Evolutionary conservation across 2,329 filamentous ascomycete species (phyloP), one percentile per base, ranked within the genome.

Genomic region (Fusarium buxicola): DNA sequence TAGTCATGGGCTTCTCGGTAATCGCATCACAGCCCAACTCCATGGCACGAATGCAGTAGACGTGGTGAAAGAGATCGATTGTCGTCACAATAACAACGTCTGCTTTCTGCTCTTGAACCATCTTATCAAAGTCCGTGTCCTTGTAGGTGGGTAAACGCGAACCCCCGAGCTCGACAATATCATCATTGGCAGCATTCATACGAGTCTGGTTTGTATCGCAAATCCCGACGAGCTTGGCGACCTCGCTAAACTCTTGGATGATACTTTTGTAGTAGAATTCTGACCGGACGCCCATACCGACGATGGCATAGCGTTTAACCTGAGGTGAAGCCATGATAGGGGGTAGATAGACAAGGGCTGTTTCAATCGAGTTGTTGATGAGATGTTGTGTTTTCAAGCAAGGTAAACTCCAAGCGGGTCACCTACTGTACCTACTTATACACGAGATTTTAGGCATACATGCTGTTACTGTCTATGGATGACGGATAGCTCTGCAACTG

Each of bases 1-100:
- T 85, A 3, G 86, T 88, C 86, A 88, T 88, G 16, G 86, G 86
- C 72, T 88, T 88, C 69, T 88, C 86, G 0, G 84, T 87, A 21
- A 88, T 78, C 1, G 86, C 85, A 63, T 84, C 80, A 65, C 84
- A 86, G 15, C 85, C 86, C 1, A 86, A 74, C 55, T 87, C 84
- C 63, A 88, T 77, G 0, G 86, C 84, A 8, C 82, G 80, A 8
- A 86, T 79, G 50, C 87, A 87, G 73, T 88, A 89, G 25, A 76
- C 78, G 65, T 87, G 79, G 71, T 88, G 86, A 13, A 84, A 86
- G 24, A 85, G 81, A 73, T 89, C 86, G 60, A 88, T 86, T 0
- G 86, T 88, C 1, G 85, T 87, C 12, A 88, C 80, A 59, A 89
- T 87, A 15, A 88, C 79, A 66, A 86, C 84, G 68, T 88, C 84